These are phyloP conservation scores for Sclerotinia nivalis DNA, from an alignment of 2,329 filamentous ascomycete genomes.

Conservation along the genomic window DNA sequence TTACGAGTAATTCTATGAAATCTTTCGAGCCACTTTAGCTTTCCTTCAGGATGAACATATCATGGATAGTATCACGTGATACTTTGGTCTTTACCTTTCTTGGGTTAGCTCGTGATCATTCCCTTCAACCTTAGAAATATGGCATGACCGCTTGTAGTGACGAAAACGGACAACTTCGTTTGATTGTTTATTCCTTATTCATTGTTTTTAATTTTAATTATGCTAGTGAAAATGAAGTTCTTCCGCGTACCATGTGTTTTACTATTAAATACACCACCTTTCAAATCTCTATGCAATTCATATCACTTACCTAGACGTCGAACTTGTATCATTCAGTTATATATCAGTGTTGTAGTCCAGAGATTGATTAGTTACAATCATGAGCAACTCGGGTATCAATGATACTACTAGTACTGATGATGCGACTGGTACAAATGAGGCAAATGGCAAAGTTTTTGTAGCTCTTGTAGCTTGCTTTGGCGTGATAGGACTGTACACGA, in stretches of 20 bases:
- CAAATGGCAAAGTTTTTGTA: neutral
- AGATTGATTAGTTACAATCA: neutral
- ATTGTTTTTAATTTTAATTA: neutral
- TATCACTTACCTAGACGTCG: neutral
- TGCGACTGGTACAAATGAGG: neutral
- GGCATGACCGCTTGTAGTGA: neutral
- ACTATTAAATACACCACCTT: neutral
- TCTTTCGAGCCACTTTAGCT: neutral
- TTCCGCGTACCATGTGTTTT: neutral
- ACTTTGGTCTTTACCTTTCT: accelerated
- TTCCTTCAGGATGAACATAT: too few species aligned
- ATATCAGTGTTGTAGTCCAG: neutral
- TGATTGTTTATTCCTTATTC: neutral
- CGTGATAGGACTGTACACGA: neutral
- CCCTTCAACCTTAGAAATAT: neutral
- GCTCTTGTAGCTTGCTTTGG: neutral
- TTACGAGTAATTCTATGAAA: neutral
- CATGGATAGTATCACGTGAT: neutral
- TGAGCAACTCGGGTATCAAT: neutral
- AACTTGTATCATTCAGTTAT: neutral
- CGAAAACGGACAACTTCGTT: neutral
- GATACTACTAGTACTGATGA: neutral
- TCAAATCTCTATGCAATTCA: neutral
- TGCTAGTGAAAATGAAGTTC: neutral
- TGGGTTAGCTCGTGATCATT: neutral